Evolutionary conservation across 805 yeast species (phyloP), one percentile per base, ranked within the genome.

Genomic region (Candida chauliodis): DNA sequence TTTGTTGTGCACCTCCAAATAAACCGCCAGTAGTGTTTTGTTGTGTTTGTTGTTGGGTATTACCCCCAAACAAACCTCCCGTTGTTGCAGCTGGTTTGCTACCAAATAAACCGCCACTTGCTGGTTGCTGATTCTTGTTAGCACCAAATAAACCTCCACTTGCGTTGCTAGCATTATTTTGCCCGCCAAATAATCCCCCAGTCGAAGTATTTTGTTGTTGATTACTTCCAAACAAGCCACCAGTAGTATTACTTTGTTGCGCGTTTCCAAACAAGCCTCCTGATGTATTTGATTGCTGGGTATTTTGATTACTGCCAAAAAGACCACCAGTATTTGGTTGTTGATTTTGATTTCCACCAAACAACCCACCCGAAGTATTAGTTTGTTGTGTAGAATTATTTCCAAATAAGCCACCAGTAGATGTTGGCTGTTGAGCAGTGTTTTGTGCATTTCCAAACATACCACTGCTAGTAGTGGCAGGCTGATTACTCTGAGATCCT

Each of bases 181-280:
- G n/a, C n/a, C 18, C 13, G 23, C 37, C 61, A 44, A 56, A 53
- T 24, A 65, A 46, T 4, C 71, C 69, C 20, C 63, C 61, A 18
- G 51, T 21, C 8, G 41, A 26, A 30, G 23, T 47, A 26, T 10
- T 21, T 21, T 21, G 24, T 21, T 21, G 24, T 40, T 18, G 37
- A 5, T 44, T 20, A 44, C 47, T 17, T 44, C 42, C 30, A 34
- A 34, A 34, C n/a, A 34, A 34, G 11, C 42, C 42, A 28, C 66
- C 46, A 11, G 25, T 10, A 28, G 41, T 25, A 30, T 37, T 41
- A 13, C 35, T 10, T 15, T 11, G 30, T 28, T 21, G 13, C 8
- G 29, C 33, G 16, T 31, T 33, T 22, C 55, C 50, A 36, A 64
- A 48, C 5, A 62, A 54, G 6, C 63, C 61, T 11, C 54, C 43